Evolutionary conservation across 2,329 filamentous ascomycete species (phyloP), one percentile per base, ranked within the genome.

Genomic region (Cladosporium halotolerans): DNA sequence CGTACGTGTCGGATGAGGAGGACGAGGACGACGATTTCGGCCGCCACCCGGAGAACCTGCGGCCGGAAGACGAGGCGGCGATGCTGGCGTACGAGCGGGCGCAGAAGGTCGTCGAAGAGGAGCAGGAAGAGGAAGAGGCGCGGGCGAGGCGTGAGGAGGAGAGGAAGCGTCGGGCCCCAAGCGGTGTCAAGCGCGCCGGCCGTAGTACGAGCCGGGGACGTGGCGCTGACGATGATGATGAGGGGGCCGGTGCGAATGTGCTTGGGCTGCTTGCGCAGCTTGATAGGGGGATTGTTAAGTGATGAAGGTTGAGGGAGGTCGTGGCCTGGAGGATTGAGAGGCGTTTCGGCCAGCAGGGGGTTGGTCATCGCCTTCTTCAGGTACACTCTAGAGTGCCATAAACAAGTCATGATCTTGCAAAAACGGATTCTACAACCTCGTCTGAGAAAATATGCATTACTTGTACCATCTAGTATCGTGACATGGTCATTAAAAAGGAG

Each of bases 11-110:
- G 9, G 60, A 60, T 28, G 52, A 63, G n/a, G 58, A 61, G 2
- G 57, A 56, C n/a, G 57, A 59, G 18, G 64, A 63, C n/a, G 60
- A 64, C 8, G 60, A 63, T 8, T 48, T 57, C 7, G 48, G 46
- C 3, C 33, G 40, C 9, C 49, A 54, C 16, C 53, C 57, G 14
- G 60, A 60, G n/a, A 54, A 53, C n/a, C 54, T 67, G 16, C 60
- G 65, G 10, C 66, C 66, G 2, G 64, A 69, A 54, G 67, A 69
- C 43, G 63, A 68, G 36, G 67, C 68, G 34, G 55, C 65, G 11
- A 57, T 58, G 56, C 57, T 66, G 36, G 68, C 68, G 0, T 63
- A 67, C 23, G 66, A 69, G 52, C 56, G 63, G 9, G 68, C 66
- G 4, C 58, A 65, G 55, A 62, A 64, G 45, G 60, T 62, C 13